A percentile compares a stretch with the other conserved stretches of the same genome.
phyloP scores from a whole-genome alignment of 2,329 filamentous ascomycete species.

The Pseudocercospora ulei region DNA sequence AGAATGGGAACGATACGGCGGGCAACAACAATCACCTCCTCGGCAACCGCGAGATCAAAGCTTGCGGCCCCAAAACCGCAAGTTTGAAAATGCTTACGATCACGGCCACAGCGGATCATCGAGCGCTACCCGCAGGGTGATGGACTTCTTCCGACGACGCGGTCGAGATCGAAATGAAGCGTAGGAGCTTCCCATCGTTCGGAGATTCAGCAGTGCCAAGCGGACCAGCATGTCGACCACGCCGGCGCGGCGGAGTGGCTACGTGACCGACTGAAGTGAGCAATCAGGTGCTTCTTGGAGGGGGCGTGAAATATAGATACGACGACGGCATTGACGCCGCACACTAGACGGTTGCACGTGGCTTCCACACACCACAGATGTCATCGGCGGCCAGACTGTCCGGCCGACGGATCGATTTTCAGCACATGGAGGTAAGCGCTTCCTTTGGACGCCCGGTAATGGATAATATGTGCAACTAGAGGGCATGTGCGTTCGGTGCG shows the following conservation, averaged over 20 bases:
- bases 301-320: conserved; percentile 1
- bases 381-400: conserved; percentile 2
- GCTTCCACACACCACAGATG: conserved; percentile 2
- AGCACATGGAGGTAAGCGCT: conserved; percentile 4
- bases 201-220: conserved; percentile 16
- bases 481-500: neutral
- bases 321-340: conserved; percentile 1
- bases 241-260: conserved; percentile 3
- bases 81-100: conserved; percentile 81
- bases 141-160: conserved; percentile 93
- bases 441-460: neutral
- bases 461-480: neutral
- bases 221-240: conserved; percentile 2
- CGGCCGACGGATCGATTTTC: neutral
- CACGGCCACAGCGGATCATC: conserved; percentile 69
- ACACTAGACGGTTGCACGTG: conserved; percentile 6
- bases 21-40: conserved; percentile 35
- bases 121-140: conserved; percentile 80
- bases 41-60: conserved; percentile 39
- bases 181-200: conserved; percentile 19
- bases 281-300: conserved; percentile 2
- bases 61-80: conserved; percentile 66
- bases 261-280: conserved; percentile 6
- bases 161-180: conserved; percentile 49
- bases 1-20: conserved; percentile 24